phyloP scores from a whole-genome alignment of 768 basidiomycete species.

The Phlebiopsis gigantea region DNA sequence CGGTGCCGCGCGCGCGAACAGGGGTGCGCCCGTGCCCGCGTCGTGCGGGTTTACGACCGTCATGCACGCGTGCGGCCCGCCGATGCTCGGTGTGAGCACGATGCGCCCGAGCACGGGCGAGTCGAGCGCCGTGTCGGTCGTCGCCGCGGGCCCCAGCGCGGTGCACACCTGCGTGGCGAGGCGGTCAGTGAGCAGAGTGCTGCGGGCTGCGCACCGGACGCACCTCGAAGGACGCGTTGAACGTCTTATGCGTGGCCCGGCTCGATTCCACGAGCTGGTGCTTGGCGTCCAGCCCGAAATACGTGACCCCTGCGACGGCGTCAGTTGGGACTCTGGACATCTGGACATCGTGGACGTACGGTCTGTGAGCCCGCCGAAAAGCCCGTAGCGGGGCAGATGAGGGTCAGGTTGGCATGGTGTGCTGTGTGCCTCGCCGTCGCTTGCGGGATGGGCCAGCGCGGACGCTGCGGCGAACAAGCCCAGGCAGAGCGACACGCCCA shows the following conservation, averaged over 20 bases:
- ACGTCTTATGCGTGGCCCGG: not conserved
- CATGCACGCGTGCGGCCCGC: not conserved
- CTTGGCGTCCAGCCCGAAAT: not conserved
- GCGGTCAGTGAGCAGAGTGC: not conserved
- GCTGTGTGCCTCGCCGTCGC: not conserved
- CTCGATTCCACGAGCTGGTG: not conserved
- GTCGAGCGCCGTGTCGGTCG: not conserved
- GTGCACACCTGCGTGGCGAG: not conserved
- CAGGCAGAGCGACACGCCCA: not conserved
- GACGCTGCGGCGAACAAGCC: not conserved
- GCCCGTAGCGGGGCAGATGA: not conserved
- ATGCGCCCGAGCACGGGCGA: not conserved
- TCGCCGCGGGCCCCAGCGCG: not conserved
- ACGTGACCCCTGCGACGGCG: not conserved
- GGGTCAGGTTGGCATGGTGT: not conserved
- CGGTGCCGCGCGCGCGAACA: not conserved
- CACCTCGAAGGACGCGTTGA: not conserved
- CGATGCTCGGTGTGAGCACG: not conserved
- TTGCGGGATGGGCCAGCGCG: not conserved
- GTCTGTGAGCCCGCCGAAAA: not conserved
- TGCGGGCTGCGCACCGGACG: not conserved
- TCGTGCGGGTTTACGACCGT: not conserved
- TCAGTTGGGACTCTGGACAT: not conserved
- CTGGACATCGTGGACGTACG: not conserved
- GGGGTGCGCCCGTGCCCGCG: not conserved